A percentile compares a stretch with the other conserved stretches of the same genome.
phyloP scores from a whole-genome alignment of 2,329 filamentous ascomycete genomes.

The Exophiala lecanii-corni region DNA sequence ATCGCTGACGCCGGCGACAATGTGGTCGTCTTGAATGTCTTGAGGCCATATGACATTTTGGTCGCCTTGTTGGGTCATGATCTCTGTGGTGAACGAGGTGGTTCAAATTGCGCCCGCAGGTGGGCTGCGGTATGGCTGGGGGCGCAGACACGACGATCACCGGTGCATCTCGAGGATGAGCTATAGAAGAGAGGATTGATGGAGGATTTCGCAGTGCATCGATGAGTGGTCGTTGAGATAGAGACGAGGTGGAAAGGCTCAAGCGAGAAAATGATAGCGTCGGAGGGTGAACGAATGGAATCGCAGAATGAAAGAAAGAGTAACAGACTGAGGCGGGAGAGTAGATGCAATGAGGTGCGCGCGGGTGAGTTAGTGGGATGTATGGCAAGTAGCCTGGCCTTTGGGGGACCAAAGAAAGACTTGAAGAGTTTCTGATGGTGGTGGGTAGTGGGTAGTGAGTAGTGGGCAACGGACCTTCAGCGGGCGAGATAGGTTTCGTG shows the following conservation, averaged over 20 bases:
- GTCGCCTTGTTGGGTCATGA: conserved; percentile 25
- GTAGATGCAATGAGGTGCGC: too few species aligned
- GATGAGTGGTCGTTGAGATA: background rate
- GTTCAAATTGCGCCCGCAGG: conserved; percentile 18
- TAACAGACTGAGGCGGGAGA: too few species aligned
- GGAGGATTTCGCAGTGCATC: too few species aligned
- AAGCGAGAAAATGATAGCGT: background rate
- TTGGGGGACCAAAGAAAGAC: too few species aligned
- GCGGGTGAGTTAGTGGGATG: too few species aligned
- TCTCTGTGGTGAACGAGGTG: conserved; percentile 7
- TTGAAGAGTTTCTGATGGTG: too few species aligned
- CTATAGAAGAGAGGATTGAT: too few species aligned
- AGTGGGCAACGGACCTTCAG: too few species aligned
- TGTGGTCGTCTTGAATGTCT: conserved; percentile 35
- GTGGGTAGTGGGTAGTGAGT: too few species aligned
- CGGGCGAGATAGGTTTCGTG: too few species aligned
- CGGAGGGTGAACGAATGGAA: background rate
- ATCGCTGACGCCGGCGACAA: conserved; percentile 37
- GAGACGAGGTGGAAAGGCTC: background rate
- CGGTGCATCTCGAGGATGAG: conserved; percentile 12
- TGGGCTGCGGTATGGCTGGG: conserved; percentile 22
- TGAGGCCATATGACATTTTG: conserved; percentile 35
- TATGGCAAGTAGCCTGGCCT: too few species aligned
- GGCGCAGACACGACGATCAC: conserved; percentile 16
- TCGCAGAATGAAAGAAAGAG: background rate